Conservation (phyloP, 2,329 filamentous ascomycete genomes). For the Colletotrichum phormii region DNA sequence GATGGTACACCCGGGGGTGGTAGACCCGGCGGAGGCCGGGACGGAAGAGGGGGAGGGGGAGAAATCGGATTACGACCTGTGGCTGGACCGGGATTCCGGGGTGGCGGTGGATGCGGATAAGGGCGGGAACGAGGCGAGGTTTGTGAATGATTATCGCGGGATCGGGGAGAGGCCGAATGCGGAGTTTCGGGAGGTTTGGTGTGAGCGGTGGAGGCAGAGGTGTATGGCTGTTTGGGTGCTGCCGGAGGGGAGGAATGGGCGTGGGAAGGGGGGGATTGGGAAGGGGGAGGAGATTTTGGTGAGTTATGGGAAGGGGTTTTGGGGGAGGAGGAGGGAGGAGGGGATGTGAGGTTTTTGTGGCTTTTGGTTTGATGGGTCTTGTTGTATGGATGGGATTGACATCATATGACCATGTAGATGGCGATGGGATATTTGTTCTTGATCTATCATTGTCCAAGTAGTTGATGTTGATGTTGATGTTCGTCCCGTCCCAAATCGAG, state of each 20-base stretch:
- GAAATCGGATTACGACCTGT: conserved; percentile 72
- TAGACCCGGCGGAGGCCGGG: conserved; percentile 33
- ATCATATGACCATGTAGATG: too few relatives aligned
- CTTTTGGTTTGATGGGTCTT: not conserved
- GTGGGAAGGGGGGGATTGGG: conserved; percentile 54
- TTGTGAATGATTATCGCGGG: conserved; percentile 75
- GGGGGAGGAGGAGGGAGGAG: conserved; percentile 48
- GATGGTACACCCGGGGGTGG: conserved; percentile 60
- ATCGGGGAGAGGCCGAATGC: conserved; percentile 65
- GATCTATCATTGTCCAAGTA: not conserved
- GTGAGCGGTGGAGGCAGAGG: conserved; percentile 60
- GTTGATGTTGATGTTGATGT: not conserved
- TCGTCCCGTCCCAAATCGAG: not conserved
- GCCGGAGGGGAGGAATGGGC: conserved; percentile 51
- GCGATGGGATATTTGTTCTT: not conserved
- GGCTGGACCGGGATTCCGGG: conserved; percentile 67
- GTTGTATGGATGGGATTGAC: too few relatives aligned
- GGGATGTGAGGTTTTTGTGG: not conserved
- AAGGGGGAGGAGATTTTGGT: conserved; percentile 75
- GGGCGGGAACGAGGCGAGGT: conserved; percentile 72
- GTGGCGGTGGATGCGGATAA: conserved; percentile 70
- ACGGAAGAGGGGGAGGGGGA: not conserved
- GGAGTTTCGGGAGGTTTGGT: conserved; percentile 71
- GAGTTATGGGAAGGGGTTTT: conserved; percentile 77
- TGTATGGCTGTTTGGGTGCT: conserved; percentile 71